Percentiles rank a stretch among this genome's conserved stretches.
Conservation (phyloP, 768 basidiomycete genomes). For the Russula lepida region DNA sequence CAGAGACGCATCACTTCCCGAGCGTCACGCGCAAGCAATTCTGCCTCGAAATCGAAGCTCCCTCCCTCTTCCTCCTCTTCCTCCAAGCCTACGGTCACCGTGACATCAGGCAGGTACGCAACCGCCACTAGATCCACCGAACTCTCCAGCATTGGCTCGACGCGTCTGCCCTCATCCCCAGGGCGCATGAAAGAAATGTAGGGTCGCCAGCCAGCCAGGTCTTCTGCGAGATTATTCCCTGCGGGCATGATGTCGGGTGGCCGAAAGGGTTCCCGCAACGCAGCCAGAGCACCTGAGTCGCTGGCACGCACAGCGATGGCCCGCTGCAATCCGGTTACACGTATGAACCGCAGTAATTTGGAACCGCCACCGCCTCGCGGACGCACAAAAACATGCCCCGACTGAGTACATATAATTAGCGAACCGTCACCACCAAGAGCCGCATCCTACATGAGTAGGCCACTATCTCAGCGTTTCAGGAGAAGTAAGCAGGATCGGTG, state of each 20-base stretch:
- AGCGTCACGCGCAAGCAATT: conserved; percentile 31
- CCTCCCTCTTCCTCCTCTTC: conserved; percentile 26
- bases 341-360: conserved; percentile 69
- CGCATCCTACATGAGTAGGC: conserved; percentile 52
- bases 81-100: conserved; percentile 6
- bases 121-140: neutral
- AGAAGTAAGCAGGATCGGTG: neutral
- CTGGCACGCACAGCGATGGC: conserved; percentile 73
- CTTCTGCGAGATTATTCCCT: conserved; percentile 53
- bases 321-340: conserved; percentile 78
- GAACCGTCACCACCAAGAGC: conserved; percentile 82
- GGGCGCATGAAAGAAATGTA: conserved; percentile 30
- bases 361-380: conserved; percentile 38
- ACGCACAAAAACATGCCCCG: conserved; percentile 89
- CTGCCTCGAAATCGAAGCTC: neutral
- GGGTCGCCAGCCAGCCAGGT: conserved; percentile 60
- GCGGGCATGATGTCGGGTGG: conserved; percentile 45
- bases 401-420: conserved; percentile 87
- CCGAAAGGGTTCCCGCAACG: conserved; percentile 64
- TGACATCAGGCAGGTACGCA: neutral
- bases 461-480: neutral
- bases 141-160: conserved; percentile 7
- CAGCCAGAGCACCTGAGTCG: conserved; percentile 81
- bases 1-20: conserved; percentile 26
- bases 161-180: conserved; percentile 19